phyloP scores from a whole-genome alignment of 306 rosid genomes.

The Sicyos edulis region DNA sequence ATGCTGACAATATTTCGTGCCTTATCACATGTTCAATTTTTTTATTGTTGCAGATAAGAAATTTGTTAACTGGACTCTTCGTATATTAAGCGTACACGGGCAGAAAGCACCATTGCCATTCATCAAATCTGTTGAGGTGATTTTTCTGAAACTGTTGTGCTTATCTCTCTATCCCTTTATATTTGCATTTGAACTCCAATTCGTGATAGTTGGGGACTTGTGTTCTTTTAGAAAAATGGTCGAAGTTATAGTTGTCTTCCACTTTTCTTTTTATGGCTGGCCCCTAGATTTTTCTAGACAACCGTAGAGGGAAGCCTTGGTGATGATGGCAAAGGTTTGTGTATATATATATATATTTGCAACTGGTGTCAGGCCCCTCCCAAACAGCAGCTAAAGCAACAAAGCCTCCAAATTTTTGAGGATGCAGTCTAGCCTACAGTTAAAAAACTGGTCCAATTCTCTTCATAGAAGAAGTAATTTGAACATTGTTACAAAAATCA shows the following conservation, averaged over 20 bases:
- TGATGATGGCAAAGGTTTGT: not conserved
- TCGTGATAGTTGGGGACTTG: constrained; percentile 10
- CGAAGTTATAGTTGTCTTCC: not conserved
- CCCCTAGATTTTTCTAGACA: constrained; percentile 1
- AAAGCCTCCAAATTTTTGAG: not conserved
- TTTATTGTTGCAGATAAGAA: constrained; percentile 52
- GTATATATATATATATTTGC: not conserved
- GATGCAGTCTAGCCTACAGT: not conserved
- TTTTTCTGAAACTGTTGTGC: constrained; percentile 22
- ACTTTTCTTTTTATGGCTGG: not conserved
- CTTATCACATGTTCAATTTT: not conserved
- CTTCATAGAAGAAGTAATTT: not conserved
- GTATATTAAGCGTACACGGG: constrained; percentile 69
- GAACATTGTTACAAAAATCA: not conserved
- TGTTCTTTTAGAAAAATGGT: constrained; percentile 9
- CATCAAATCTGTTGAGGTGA: constrained; percentile 84
- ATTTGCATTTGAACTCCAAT: constrained; percentile 1
- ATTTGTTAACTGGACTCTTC: constrained; percentile 89
- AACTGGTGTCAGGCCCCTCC: not conserved
- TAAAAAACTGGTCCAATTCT: not conserved
- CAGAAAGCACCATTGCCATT: constrained; percentile 76
- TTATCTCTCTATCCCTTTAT: constrained; percentile 21
- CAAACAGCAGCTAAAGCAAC: not conserved
- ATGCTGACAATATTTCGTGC: not conserved
- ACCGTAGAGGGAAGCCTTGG: not conserved